Conservation (phyloP, 345 rosid genomes). For the Sonneratia caseolaris region DNA sequence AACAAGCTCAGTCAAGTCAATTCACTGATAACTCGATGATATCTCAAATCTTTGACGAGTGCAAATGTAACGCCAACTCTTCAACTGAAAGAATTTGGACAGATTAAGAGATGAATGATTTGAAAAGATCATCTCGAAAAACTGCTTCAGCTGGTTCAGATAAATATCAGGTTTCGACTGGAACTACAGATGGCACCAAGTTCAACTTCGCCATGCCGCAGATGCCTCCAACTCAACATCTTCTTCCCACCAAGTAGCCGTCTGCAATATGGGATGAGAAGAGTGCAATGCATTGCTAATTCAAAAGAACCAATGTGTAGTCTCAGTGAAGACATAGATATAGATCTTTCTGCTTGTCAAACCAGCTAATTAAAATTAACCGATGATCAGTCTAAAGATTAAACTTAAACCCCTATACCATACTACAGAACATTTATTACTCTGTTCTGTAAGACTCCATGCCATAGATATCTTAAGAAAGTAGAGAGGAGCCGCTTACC, state of each 20-base stretch:
- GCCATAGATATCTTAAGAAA: background rate
- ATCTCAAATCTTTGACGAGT: background rate
- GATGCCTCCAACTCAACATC: conserved; percentile 69
- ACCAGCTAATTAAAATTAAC: background rate
- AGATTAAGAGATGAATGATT: background rate
- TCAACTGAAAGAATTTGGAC: background rate
- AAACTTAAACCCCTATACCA: background rate
- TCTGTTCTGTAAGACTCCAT: background rate
- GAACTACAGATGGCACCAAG: background rate
- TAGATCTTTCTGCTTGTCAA: background rate
- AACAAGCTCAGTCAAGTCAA: background rate
- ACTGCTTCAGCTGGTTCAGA: background rate
- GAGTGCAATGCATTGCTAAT: background rate
- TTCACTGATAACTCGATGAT: background rate
- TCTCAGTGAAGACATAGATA: background rate
- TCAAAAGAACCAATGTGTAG: background rate
- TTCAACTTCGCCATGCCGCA: conserved; percentile 77
- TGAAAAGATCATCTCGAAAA: background rate
- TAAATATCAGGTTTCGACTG: background rate
- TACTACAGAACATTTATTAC: background rate
- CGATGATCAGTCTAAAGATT: background rate
- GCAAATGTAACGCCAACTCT: background rate
- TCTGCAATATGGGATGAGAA: conserved; percentile 30
- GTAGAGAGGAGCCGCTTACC: conserved; percentile 24
- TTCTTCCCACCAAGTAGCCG: conserved; percentile 97